Conservation (phyloP, 73 alveolate species). For the Paramecium caudatum region DNA sequence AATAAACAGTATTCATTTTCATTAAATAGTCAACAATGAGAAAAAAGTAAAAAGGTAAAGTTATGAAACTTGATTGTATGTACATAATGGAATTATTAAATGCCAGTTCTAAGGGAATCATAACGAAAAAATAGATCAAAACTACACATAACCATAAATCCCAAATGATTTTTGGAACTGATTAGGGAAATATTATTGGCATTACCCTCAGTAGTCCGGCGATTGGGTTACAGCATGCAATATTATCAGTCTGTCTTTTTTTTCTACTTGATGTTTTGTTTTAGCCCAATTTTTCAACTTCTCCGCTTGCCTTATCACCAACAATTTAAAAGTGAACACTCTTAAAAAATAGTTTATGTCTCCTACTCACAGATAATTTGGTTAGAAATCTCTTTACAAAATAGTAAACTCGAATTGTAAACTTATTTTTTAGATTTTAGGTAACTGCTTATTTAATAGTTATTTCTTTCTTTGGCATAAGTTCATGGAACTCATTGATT, state of each 20-base stretch:
- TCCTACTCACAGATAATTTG: slow-evolving; percentile 26
- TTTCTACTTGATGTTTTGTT: background rate
- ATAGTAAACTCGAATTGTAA: slow-evolving; percentile 9
- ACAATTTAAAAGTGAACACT: slow-evolving; percentile 20
- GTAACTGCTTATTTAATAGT: background rate
- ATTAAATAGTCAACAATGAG: slow-evolving; percentile 13
- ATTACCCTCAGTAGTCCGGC: background rate
- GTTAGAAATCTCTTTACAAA: slow-evolving; percentile 23
- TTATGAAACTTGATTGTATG: background rate
- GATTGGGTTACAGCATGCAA: background rate
- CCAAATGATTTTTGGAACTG: slow-evolving; percentile 32
- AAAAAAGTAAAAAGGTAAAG: slow-evolving; percentile 6
- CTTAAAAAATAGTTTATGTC: slow-evolving; percentile 44
- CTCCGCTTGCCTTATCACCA: slow-evolving; percentile 61
- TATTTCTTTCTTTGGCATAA: background rate
- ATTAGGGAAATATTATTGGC: slow-evolving; percentile 47
- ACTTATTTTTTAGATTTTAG: background rate
- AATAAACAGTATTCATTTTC: slow-evolving; percentile 61
- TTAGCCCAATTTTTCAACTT: slow-evolving; percentile 18
- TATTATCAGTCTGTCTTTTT: background rate
- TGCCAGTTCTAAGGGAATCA: slow-evolving; percentile 52
- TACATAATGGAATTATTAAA: background rate
- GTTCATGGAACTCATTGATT: background rate
- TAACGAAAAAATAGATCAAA: slow-evolving; percentile 38
- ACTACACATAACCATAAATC: slow-evolving; percentile 19